Evolutionary conservation across 371 early-diverging fungal genomes (phyloP).

Genomic region (Mucor sp.): DNA sequence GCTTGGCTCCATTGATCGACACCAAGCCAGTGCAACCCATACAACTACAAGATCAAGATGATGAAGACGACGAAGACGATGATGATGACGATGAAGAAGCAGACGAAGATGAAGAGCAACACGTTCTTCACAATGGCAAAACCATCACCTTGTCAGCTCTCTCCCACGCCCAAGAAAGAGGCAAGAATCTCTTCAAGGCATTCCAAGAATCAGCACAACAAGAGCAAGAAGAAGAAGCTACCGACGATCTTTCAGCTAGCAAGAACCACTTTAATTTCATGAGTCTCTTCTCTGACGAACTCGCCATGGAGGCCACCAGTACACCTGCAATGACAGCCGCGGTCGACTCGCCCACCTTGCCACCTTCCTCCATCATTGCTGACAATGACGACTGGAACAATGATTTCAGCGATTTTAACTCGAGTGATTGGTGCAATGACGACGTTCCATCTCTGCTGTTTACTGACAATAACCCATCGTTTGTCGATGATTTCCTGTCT

Average conservation of each 20-base stretch:
- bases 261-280: constrained; percentile 1
- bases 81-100: background rate
- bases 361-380: background rate
- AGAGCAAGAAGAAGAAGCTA: background rate
- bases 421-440: constrained; percentile 10
- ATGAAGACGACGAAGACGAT: background rate
- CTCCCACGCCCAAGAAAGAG: constrained; percentile 3
- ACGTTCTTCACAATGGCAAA: constrained; percentile 1
- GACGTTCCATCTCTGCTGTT: constrained; percentile 21
- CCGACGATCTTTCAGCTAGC: background rate
- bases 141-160: constrained; percentile 5
- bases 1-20: background rate
- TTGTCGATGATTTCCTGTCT: constrained; percentile 14
- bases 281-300: constrained; percentile 10
- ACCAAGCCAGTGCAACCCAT: background rate
- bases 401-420: background rate
- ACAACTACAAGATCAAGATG: background rate
- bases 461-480: constrained; percentile 2
- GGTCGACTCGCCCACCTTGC: background rate
- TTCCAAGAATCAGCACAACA: constrained; percentile 1
- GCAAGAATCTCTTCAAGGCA: background rate
- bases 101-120: background rate
- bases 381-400: background rate
- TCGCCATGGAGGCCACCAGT: background rate
- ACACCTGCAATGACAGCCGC: background rate